Base-by-base conservation (phyloP, 805 yeast genomes). In the Lipomyces lipofer region DNA sequence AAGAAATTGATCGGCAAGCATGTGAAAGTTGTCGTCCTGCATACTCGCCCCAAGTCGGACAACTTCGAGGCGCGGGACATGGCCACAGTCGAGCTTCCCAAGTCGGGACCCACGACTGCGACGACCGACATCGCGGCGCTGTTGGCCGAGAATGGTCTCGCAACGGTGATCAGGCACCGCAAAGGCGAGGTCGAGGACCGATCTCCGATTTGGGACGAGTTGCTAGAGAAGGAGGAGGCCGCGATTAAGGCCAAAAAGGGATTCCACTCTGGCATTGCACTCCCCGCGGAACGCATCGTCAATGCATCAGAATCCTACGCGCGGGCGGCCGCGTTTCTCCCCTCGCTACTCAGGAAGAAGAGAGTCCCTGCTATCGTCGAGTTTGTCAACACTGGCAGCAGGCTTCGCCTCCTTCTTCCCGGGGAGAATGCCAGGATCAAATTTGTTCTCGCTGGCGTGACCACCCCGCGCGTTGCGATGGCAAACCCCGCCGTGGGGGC, bases 281-380 rank as follows among this genome's bases (percentile, higher is more conserved):
- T 82, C 13, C 80, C 80, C 13, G 71, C 80, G 19, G 82, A 82
- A 35, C 77, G 88, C 62, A 70, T 82, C 29, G 86, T 86, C 30
- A 92, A 89, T 67, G 95, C 95, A 4, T 84, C 92, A 19, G 95
- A 87, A 67, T 80, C 78, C 62, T 75, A 78, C 5, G 73, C 83
- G 39, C 81, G 88, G 64, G 89, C 96, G 30, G 83, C 83, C 58
- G 82, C 91, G 4, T 87, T 83, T 65, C 75, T 86, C 64, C 78
- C 85, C 56, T 81, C 88, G 2, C 79, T 88, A 62, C 81, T 79
- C 66, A 81, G 84, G 61, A 84, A 85, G 72, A 77, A 81, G 24
- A 76, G 79, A 54, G 77, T 87, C 48, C 72, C 83, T 9, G 94
- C 85, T 40, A 77, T 81, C 58, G 89, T 88, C 25, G 96, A 89